These are phyloP conservation scores for Carex kokanica DNA, from an alignment of 176 grass and related monocot genomes.

Conservation along the genomic window DNA sequence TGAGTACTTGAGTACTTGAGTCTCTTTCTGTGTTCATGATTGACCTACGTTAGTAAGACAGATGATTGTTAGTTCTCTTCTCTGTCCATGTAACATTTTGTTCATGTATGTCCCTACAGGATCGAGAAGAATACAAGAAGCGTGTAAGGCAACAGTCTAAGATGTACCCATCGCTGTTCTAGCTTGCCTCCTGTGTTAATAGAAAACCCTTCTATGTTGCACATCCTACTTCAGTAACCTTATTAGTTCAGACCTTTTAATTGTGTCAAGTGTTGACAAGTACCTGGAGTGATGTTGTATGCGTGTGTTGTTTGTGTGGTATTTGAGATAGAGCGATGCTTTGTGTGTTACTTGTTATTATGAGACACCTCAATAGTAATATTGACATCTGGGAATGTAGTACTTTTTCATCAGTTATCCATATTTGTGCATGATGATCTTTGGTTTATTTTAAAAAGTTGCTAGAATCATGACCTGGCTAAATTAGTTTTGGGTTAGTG, in stretches of 20 bases:
- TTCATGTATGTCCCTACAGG: constrained; percentile 33
- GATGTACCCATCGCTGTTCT: constrained; percentile 65
- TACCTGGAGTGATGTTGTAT: not conserved
- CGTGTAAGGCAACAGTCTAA: constrained; percentile 64
- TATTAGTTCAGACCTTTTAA: not conserved
- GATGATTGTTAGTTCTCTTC: not conserved
- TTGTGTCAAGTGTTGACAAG: constrained; percentile 1
- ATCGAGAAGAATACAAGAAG: constrained; percentile 60
- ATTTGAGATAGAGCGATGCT: not conserved
- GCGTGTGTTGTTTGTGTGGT: not conserved
- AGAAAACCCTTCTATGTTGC: not conserved
- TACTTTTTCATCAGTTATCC: not conserved
- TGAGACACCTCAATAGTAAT: constrained; percentile 5
- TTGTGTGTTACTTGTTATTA: not conserved
- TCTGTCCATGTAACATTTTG: not conserved
- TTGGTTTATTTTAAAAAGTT: not conserved
- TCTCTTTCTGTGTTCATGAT: not conserved
- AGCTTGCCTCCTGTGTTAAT: constrained; percentile 18
- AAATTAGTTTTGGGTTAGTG: not conserved
- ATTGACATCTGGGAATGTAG: not conserved
- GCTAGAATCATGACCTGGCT: not conserved
- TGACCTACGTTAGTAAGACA: not conserved
- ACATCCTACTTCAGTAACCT: not conserved
- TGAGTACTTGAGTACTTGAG: too few relatives aligned
- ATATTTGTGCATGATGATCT: not conserved